Evolutionary conservation across 345 rosid genomes (phyloP).

Genomic region (Hibiscus tridactylites): DNA sequence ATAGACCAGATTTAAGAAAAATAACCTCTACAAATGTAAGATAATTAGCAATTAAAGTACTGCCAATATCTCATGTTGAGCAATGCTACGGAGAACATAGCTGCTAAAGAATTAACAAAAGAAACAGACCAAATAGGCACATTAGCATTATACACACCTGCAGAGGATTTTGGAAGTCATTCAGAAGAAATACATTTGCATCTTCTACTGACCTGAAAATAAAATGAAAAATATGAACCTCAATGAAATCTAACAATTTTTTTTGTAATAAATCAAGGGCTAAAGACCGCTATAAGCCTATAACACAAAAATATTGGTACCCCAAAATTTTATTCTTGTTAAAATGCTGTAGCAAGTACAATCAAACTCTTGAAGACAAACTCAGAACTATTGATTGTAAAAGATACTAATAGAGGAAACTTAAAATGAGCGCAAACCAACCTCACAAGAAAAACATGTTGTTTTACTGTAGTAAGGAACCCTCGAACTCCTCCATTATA

Average conservation of each 20-base stretch:
- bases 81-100: background rate
- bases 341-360: background rate
- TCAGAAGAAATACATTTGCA: constrained; percentile 81
- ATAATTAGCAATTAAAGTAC: background rate
- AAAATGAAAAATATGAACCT: constrained; percentile 10
- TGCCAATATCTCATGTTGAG: background rate
- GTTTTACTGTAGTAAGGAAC: constrained; percentile 79
- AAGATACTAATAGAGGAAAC: background rate
- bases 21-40: background rate
- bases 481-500: constrained; percentile 91
- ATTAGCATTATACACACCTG: constrained; percentile 45
- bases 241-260: background rate
- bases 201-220: constrained; percentile 84
- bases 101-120: background rate
- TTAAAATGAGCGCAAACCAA: constrained; percentile 21
- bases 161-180: constrained; percentile 78
- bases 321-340: background rate
- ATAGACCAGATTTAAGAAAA: background rate
- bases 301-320: background rate
- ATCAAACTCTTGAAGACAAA: background rate
- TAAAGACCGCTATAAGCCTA: background rate
- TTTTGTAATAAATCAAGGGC: background rate
- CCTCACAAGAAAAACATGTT: constrained; percentile 83
- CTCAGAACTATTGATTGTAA: background rate
- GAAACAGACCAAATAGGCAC: background rate